These are phyloP conservation scores for Cutaneotrichosporon curvatum DNA, from an alignment of 1,284 basidiomycete genomes.

Conservation along the genomic window DNA sequence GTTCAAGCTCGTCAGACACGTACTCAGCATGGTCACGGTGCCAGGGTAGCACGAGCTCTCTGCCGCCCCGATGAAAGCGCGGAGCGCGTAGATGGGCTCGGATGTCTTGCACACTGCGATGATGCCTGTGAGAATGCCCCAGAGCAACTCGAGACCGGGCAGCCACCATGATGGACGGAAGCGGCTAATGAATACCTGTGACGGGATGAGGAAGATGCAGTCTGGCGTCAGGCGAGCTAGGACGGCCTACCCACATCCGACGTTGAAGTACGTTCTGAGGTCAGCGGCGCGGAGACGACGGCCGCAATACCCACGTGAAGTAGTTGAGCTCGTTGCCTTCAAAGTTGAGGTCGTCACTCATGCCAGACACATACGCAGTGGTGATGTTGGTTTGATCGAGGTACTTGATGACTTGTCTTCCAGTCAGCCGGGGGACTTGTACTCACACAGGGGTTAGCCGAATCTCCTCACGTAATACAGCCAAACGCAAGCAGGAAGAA, in stretches of 20 bases:
- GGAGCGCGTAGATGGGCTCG: slow-evolving; percentile 23
- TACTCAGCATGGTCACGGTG: slow-evolving; percentile 21
- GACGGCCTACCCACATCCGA: slow-evolving; percentile 17
- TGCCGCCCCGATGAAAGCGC: slow-evolving; percentile 22
- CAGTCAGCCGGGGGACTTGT: too few species aligned
- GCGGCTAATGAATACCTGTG: slow-evolving; percentile 21
- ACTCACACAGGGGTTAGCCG: too few species aligned
- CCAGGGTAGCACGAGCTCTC: slow-evolving; percentile 25
- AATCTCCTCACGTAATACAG: slow-evolving; percentile 25
- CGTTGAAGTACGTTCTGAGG: slow-evolving; percentile 32
- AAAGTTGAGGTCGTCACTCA: slow-evolving; percentile 69
- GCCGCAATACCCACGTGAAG: slow-evolving; percentile 10
- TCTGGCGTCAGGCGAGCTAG: slow-evolving; percentile 8
- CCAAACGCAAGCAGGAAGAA: slow-evolving; percentile 27
- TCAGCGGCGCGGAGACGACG: too few species aligned
- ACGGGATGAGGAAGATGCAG: slow-evolving; percentile 26
- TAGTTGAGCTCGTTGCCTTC: slow-evolving; percentile 60
- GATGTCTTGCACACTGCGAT: slow-evolving; percentile 22
- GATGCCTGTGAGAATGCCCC: slow-evolving; percentile 23
- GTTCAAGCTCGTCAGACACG: neutral
- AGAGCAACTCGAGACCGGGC: slow-evolving; percentile 19
- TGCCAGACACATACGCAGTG: slow-evolving; percentile 58
- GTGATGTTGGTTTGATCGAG: slow-evolving; percentile 25
- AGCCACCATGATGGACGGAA: slow-evolving; percentile 19
- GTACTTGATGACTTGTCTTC: too few species aligned